phyloP scores from a whole-genome alignment of 805 yeast genomes.

The Wickerhamomyces ciferrii region DNA sequence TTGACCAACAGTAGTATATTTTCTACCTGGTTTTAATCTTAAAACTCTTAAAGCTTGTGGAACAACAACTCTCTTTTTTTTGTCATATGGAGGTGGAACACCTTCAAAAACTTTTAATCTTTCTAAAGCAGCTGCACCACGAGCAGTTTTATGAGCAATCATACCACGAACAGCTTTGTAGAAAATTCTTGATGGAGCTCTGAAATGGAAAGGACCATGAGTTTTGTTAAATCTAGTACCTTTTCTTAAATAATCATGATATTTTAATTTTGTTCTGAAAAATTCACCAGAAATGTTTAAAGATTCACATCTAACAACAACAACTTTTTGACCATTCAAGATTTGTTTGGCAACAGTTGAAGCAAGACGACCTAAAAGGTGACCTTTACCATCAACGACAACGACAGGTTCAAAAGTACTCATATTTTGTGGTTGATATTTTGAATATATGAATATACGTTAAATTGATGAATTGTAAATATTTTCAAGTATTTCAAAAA shows the following conservation, averaged over 20 bases:
- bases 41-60: constrained; percentile 99
- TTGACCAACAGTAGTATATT: constrained; percentile 97
- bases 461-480: background rate
- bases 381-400: constrained; percentile 99
- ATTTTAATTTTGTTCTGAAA: constrained; percentile 99
- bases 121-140: constrained; percentile 99
- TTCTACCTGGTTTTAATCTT: constrained; percentile 99
- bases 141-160: constrained; percentile 99
- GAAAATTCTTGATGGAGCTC: constrained; percentile 99
- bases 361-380: constrained; percentile 99
- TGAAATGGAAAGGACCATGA: constrained; percentile 99
- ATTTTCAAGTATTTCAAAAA: no score
- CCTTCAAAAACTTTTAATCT: constrained; percentile 99
- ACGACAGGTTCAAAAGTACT: constrained; percentile 89
- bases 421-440: constrained; percentile 24
- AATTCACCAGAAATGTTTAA: constrained; percentile 99
- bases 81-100: constrained; percentile 99
- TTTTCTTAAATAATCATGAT: constrained; percentile 99
- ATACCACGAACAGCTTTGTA: constrained; percentile 99
- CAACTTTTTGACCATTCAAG: constrained; percentile 96
- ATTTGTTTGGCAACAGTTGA: constrained; percentile 98
- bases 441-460: background rate
- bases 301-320: constrained; percentile 95
- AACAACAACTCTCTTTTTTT: constrained; percentile 99
- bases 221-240: constrained; percentile 98